A percentile compares a stretch with the other conserved stretches of the same genome.
phyloP scores from a whole-genome alignment of 345 rosid species.

The Raphanus sativus region DNA sequence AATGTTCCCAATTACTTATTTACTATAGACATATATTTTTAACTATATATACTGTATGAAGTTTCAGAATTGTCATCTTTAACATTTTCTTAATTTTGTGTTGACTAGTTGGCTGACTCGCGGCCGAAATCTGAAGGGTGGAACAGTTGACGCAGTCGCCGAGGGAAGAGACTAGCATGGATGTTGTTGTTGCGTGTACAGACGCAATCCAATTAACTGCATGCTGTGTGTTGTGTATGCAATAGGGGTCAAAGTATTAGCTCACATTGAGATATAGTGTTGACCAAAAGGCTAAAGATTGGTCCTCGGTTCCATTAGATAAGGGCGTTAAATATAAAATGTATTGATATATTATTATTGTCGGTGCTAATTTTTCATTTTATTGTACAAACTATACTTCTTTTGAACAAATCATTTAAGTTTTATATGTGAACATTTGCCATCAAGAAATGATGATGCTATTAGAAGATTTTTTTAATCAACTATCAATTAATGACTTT shows the following conservation, averaged over 20 bases:
- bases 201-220: neutral
- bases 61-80: conserved; percentile 11
- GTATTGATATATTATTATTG: neutral
- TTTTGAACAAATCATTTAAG: neutral
- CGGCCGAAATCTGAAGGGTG: conserved; percentile 70
- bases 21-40: neutral
- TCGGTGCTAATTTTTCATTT: conserved; percentile 21
- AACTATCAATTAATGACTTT: neutral
- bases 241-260: neutral
- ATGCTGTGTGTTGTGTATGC: neutral
- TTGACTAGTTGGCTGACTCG: conserved; percentile 30
- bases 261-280: neutral
- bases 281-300: neutral
- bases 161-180: conserved; percentile 67
- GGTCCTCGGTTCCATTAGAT: neutral
- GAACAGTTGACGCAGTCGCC: conserved; percentile 70
- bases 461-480: neutral
- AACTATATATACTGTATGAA: neutral
- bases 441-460: neutral
- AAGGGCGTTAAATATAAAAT: neutral
- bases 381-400: conserved; percentile 5
- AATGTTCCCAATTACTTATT: neutral
- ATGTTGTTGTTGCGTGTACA: conserved; percentile 33
- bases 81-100: conserved; percentile 18
- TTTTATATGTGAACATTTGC: conserved; percentile 3